Evolutionary conservation across 2,329 filamentous ascomycete genomes (phyloP).

Genomic region (Pseudohalonectria lignicola): DNA sequence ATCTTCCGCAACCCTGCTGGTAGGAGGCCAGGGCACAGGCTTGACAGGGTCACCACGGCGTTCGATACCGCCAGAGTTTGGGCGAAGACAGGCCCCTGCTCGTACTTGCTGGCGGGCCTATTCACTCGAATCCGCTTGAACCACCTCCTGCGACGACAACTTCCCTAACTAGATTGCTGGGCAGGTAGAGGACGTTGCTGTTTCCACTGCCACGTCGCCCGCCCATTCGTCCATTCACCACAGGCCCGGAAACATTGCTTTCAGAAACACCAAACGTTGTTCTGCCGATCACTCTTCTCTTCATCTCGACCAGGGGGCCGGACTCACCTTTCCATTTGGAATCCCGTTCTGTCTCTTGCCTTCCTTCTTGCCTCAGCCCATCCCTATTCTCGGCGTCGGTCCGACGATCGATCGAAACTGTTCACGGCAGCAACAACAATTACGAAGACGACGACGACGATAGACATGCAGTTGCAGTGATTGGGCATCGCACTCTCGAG

Average conservation of each 20-base stretch:
- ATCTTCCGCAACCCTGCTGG: not conserved
- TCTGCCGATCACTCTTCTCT: not conserved
- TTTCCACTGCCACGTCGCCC: not conserved
- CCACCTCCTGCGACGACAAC: not conserved
- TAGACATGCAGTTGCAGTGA: conserved; percentile 4
- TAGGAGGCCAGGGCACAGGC: not conserved
- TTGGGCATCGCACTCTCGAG: not conserved
- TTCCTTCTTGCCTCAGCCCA: not conserved
- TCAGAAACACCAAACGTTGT: not conserved
- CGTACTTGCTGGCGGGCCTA: too few species aligned
- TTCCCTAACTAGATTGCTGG: not conserved
- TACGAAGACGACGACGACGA: too few species aligned
- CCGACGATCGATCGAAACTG: too few species aligned
- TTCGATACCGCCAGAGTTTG: not conserved
- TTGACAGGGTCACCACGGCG: too few species aligned
- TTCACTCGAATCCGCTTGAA: not conserved
- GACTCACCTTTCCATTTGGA: not conserved
- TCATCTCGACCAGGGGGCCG: not conserved
- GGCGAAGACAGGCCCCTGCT: not conserved
- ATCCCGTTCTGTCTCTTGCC: not conserved
- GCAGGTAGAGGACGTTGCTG: too few species aligned
- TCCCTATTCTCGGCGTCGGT: too few species aligned
- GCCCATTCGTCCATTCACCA: not conserved
- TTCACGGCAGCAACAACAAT: too few species aligned
- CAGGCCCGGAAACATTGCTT: not conserved